phyloP scores from a whole-genome alignment of 306 rosid species.

The Urtica urens region DNA sequence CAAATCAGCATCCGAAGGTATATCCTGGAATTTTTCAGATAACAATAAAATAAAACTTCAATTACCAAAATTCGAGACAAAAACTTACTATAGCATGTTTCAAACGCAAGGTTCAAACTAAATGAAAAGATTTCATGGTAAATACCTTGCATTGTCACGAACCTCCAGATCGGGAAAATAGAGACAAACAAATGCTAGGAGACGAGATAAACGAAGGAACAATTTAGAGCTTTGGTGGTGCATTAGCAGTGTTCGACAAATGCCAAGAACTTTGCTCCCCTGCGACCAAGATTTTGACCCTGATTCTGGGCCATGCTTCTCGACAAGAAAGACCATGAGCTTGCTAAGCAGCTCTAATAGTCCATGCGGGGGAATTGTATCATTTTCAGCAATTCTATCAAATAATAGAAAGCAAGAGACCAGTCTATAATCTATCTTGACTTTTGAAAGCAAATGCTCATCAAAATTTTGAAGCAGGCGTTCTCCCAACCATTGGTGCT shows the following conservation, averaged over 20 bases:
- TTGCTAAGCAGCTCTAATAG: slow-evolving; percentile 66
- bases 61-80: not conserved
- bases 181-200: slow-evolving; percentile 73
- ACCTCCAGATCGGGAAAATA: slow-evolving; percentile 90
- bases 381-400: slow-evolving; percentile 74
- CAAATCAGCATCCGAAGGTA: slow-evolving; percentile 84
- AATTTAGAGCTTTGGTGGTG: slow-evolving; percentile 81
- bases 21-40: slow-evolving; percentile 37
- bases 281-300: slow-evolving; percentile 83
- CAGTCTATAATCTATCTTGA: slow-evolving; percentile 59
- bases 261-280: slow-evolving; percentile 87
- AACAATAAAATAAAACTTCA: not conserved
- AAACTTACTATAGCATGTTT: not conserved
- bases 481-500: slow-evolving; percentile 83
- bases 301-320: slow-evolving; percentile 72
- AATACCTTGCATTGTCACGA: slow-evolving; percentile 95
- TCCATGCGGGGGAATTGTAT: slow-evolving; percentile 63
- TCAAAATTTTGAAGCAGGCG: slow-evolving; percentile 81
- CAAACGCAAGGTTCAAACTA: slow-evolving; percentile 1
- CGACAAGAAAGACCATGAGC: slow-evolving; percentile 75
- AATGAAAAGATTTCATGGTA: not conserved
- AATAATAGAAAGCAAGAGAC: slow-evolving; percentile 69
- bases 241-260: slow-evolving; percentile 79
- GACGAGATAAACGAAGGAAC: slow-evolving; percentile 69
- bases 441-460: slow-evolving; percentile 76